These are phyloP conservation scores for Metarhizium rileyi DNA, from an alignment of 2,329 filamentous ascomycete species.

Conservation along the genomic window DNA sequence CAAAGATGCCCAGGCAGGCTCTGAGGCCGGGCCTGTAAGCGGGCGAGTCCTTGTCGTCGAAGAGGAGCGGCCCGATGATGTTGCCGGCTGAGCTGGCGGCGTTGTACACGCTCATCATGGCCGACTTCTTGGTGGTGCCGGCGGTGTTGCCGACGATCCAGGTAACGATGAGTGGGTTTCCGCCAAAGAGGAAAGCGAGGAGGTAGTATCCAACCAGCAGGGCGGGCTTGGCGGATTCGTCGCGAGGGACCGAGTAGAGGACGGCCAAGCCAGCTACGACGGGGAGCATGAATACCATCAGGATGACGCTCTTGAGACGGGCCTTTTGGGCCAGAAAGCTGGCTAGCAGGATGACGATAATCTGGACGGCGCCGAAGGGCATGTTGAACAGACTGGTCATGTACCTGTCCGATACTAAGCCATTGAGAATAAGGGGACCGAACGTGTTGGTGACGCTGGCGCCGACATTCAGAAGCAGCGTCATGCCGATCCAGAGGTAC, in stretches of 20 bases:
- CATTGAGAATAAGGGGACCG: slow-evolving; percentile 51
- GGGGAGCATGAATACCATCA: slow-evolving; percentile 44
- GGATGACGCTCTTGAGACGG: slow-evolving; percentile 45
- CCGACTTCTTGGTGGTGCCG: slow-evolving; percentile 57
- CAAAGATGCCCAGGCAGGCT: slow-evolving; percentile 44
- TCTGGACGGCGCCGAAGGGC: slow-evolving; percentile 54
- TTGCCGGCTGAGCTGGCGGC: slow-evolving; percentile 53
- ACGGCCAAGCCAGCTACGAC: slow-evolving; percentile 49
- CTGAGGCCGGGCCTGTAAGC: slow-evolving; percentile 47
- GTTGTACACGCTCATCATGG: slow-evolving; percentile 55
- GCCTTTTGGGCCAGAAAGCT: slow-evolving; percentile 49
- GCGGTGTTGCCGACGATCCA: slow-evolving; percentile 64
- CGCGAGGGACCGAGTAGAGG: slow-evolving; percentile 45
- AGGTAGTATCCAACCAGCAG: slow-evolving; percentile 56
- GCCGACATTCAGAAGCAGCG: slow-evolving; percentile 54
- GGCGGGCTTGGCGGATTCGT: slow-evolving; percentile 18
- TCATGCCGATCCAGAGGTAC: slow-evolving; percentile 51
- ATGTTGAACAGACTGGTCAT: slow-evolving; percentile 54
- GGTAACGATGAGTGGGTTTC: slow-evolving; percentile 54
- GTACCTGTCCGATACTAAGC: slow-evolving; percentile 50
- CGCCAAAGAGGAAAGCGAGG: slow-evolving; percentile 55
- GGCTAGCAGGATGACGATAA: slow-evolving; percentile 46
- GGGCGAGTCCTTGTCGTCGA: slow-evolving; percentile 47
- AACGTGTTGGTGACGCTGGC: slow-evolving; percentile 55
- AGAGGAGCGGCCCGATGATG: slow-evolving; percentile 57